These are phyloP conservation scores for Pseudogymnoascus sp. DNA, from an alignment of 2,329 filamentous ascomycete genomes.

Conservation along the genomic window DNA sequence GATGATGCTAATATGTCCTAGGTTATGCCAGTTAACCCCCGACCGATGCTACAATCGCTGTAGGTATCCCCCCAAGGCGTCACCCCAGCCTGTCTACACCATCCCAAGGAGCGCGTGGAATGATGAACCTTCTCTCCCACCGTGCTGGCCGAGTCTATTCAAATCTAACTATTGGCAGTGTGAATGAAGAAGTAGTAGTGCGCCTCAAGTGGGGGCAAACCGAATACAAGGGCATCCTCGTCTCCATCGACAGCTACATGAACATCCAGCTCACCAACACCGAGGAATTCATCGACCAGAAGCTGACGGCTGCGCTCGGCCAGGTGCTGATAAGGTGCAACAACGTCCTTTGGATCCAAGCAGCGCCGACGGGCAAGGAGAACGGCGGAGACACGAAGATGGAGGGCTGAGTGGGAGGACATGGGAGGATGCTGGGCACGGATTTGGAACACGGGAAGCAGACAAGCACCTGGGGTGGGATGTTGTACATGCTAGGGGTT, in stretches of 20 bases:
- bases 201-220: conserved; percentile 97
- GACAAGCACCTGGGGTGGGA: not conserved
- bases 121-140: not conserved
- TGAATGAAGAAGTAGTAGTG: conserved; percentile 84
- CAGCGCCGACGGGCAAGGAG: conserved; percentile 42
- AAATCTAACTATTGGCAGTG: conserved; percentile 38
- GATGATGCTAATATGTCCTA: conserved; percentile 29
- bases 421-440: not conserved
- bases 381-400: conserved; percentile 47
- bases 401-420: conserved; percentile 34
- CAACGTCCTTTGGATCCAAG: conserved; percentile 89
- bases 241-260: conserved; percentile 97
- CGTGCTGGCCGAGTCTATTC: not conserved
- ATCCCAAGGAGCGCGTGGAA: not conserved
- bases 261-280: conserved; percentile 89
- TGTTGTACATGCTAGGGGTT: not conserved
- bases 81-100: conserved; percentile 4
- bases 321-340: conserved; percentile 95
- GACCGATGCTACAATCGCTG: conserved; percentile 91
- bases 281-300: conserved; percentile 84
- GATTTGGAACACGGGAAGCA: not conserved
- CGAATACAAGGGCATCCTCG: conserved; percentile 89
- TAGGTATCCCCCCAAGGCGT: conserved; percentile 38
- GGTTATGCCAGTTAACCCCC: conserved; percentile 93
- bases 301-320: conserved; percentile 75